Base-by-base conservation (phyloP, 768 basidiomycete genomes). In the Boletus insuetus region DNA sequence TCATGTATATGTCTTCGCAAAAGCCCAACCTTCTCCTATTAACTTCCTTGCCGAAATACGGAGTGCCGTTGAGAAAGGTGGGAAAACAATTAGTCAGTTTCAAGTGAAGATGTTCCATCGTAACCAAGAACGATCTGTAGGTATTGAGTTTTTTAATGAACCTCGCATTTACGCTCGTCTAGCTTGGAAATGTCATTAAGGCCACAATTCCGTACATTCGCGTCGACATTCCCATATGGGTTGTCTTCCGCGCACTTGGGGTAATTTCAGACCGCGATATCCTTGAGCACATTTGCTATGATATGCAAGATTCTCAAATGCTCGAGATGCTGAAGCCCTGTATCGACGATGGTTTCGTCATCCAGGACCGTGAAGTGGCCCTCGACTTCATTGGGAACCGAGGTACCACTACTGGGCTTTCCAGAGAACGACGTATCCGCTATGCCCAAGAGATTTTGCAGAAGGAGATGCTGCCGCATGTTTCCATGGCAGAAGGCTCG, bases 1-100 rank as follows among this genome's bases (percentile, higher is more conserved):
- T 75, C 95, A 97, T 67, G 97, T 99, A 61, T 99, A 98, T 73
- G 94, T 98, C 49, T 99, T 99, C 66, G 94, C 95, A 49, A 99
- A 98, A 74, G 92, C 92, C 0, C 93, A 96, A 62, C 95, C 96
- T 4, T 95, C 94, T 17, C 94, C 95, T 2, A 91, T 97, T 64
- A 93, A 86, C 60, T 97, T 96, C 74, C 82, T 98, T 41, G 94
- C 97, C 37, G 95, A 98, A 71, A 97, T 99, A 72, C 88, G 96
- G 57, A 94, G 92, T 72, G 94, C 94, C 6, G 92, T 98, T 13
- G 97, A 98, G 75, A 96, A 93, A 69, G 94, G 96, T 53, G 97
- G 97, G 48, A 98, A 98, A 79, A 97, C 94, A 12, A 94, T 97
- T 60, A 94, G 91, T 74, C 91, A 94, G 72, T 94, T 98, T 73